A percentile compares a stretch with the other conserved stretches of the same genome.
These are phyloP conservation scores for Exsudoporus frostii DNA, from an alignment of 768 basidiomycete genomes.

Conservation along the genomic window DNA sequence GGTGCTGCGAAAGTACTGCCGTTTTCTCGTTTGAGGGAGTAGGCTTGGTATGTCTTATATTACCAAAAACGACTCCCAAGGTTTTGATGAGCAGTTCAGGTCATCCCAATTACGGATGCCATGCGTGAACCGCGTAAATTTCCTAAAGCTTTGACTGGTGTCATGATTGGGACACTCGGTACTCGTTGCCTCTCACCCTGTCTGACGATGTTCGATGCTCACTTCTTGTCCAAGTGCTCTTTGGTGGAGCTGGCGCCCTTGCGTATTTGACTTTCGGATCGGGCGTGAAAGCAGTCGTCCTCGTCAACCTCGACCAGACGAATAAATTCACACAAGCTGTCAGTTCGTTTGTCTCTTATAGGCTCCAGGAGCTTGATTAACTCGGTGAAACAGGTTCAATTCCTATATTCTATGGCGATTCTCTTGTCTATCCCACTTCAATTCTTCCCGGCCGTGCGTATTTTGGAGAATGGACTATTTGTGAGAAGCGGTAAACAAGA, in stretches of 20 bases:
- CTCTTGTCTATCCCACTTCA: slow-evolving; percentile 89
- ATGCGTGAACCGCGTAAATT: slow-evolving; percentile 96
- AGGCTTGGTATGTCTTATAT: slow-evolving; percentile 60
- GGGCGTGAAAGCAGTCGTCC: slow-evolving; percentile 86
- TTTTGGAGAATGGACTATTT: slow-evolving; percentile 95
- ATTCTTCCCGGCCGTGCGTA: slow-evolving; percentile 96
- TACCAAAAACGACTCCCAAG: neutral
- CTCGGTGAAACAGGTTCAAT: slow-evolving; percentile 54
- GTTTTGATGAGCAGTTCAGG: slow-evolving; percentile 34
- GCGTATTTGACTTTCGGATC: slow-evolving; percentile 88
- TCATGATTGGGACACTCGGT: slow-evolving; percentile 86
- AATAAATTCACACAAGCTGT: slow-evolving; percentile 88
- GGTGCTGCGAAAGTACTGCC: slow-evolving; percentile 62
- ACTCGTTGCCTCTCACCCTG: slow-evolving; percentile 19
- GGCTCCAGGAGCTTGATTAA: neutral
- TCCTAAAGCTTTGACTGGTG: slow-evolving; percentile 80
- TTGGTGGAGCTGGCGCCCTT: slow-evolving; percentile 83
- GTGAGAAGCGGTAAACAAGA: slow-evolving; percentile 81
- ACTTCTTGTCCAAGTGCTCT: slow-evolving; percentile 52
- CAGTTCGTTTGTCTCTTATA: slow-evolving; percentile 31
- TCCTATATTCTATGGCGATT: slow-evolving; percentile 91
- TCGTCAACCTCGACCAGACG: slow-evolving; percentile 85
- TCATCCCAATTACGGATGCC: slow-evolving; percentile 95
- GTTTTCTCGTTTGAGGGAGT: slow-evolving; percentile 99
- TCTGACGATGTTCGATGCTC: neutral